phyloP scores from a whole-genome alignment of 768 basidiomycete genomes.

The Boletus sp. region DNA sequence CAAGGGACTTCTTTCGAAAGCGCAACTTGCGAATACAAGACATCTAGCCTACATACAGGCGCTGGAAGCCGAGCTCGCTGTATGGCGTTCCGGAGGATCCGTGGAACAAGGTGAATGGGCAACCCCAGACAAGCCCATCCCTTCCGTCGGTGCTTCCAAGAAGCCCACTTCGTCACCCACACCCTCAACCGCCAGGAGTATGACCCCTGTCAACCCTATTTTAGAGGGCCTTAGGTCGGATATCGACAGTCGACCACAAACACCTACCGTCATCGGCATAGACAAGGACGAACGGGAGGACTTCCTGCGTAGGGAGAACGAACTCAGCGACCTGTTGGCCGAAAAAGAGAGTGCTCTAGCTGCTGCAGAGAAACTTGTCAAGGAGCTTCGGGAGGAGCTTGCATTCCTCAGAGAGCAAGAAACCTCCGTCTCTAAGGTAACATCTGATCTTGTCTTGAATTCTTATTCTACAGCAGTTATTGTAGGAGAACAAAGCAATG shows the following conservation, averaged over 20 bases:
- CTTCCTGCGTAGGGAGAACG: conserved; percentile 94
- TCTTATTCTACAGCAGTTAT: conserved; percentile 7
- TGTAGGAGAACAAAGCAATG: conserved; percentile 91
- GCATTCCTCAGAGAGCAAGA: conserved; percentile 91
- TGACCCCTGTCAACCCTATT: conserved; percentile 73
- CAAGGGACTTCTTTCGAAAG: conserved; percentile 87
- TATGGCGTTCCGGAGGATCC: conserved; percentile 84
- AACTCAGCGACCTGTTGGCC: conserved; percentile 88
- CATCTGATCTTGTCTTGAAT: conserved; percentile 10
- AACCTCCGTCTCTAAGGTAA: conserved; percentile 68
- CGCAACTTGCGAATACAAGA: conserved; percentile 79
- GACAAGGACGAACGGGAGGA: conserved; percentile 98
- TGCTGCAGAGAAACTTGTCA: conserved; percentile 81
- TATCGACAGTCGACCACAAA: conserved; percentile 83
- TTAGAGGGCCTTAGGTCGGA: conserved; percentile 72
- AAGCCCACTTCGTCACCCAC: conserved; percentile 56
- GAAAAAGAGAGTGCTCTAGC: conserved; percentile 85
- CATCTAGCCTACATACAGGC: conserved; percentile 86
- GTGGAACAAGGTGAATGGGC: conserved; percentile 88
- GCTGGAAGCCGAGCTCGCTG: conserved; percentile 85
- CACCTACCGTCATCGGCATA: conserved; percentile 82
- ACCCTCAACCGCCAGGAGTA: conserved; percentile 63
- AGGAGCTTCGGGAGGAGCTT: conserved; percentile 87
- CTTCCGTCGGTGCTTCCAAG: conserved; percentile 45
- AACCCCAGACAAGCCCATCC: conserved; percentile 54